Percentiles rank a stretch among this genome's conserved stretches.
These are phyloP conservation scores for Silene noctiflora DNA, from an alignment of 179 eudicot genomes.

Conservation along the genomic window DNA sequence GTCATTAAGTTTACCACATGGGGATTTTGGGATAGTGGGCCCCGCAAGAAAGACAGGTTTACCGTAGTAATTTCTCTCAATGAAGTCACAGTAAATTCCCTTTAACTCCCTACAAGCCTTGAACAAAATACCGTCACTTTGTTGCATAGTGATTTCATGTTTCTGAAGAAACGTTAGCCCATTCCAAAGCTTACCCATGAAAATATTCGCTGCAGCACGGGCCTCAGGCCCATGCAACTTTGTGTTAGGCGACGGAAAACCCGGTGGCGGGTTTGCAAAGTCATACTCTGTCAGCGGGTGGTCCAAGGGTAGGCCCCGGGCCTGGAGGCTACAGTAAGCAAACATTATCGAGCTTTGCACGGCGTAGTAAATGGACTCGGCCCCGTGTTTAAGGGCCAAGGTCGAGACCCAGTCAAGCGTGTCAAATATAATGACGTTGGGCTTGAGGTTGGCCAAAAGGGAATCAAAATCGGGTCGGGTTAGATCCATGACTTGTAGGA, in stretches of 20 bases:
- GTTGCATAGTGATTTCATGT: background rate
- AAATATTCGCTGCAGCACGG: background rate
- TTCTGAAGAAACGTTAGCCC: slow-evolving; percentile 4
- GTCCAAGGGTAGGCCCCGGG: background rate
- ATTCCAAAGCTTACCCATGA: background rate
- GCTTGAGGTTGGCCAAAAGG: background rate
- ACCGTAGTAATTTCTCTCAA: slow-evolving; percentile 12
- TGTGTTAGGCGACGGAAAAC: background rate
- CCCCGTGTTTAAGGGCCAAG: slow-evolving; percentile 6
- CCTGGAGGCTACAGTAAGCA: background rate
- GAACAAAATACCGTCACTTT: slow-evolving; percentile 22
- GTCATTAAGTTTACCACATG: slow-evolving; percentile 3
- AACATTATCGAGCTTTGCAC: background rate
- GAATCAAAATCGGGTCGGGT: background rate
- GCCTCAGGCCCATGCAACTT: slow-evolving; percentile 14
- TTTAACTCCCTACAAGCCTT: slow-evolving; percentile 30
- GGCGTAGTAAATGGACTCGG: slow-evolving; percentile 3
- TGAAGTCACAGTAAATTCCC: slow-evolving; percentile 16
- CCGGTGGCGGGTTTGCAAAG: slow-evolving; percentile 18
- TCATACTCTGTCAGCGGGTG: background rate
- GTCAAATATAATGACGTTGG: slow-evolving; percentile 18
- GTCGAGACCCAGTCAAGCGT: slow-evolving; percentile 14
- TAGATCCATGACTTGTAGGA: slow-evolving; percentile 29
- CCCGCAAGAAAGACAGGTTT: slow-evolving; percentile 30
- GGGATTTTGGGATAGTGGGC: slow-evolving; percentile 19